Base-by-base conservation (phyloP, 805 yeast genomes). In the Saccharomyces cerevisiae region DNA sequence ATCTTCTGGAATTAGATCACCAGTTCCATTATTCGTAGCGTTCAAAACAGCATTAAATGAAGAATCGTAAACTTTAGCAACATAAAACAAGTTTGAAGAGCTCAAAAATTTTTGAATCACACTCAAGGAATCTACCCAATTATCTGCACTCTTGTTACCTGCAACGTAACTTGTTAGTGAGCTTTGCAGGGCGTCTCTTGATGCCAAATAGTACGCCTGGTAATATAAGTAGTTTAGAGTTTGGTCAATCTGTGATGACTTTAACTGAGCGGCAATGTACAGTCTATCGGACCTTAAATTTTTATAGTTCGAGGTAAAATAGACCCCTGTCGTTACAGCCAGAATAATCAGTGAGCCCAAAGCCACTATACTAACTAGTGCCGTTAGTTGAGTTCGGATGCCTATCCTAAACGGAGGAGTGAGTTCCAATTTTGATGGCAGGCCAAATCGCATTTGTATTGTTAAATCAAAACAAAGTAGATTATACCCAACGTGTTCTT, bases 201-300 rank as follows among this genome's bases (percentile, higher is more conserved):
- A 74, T 1, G 88, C 72, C 9, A 89, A 71, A 74, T 86, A 83
- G 54, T 78, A 77, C 2, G 84, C 78, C 68, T 89, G 95, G 64
- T 84, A 87, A 66, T 82, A 84, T 28, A 81, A 73, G 56, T 76
- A 78, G 55, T 79, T 79, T 55, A 87, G 72, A 46, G 81, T 79
- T 69, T 89, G 96, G 53, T 77, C 78, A 22, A 89, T 74, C 68
- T 90, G 96, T 0, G 91, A 79, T 0, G 92, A 82, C 68, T 89
- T 89, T 53, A 90, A 73, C 67, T 87, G 87, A 1, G 96, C 87
- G 22, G 89, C 87, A 47, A 88, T 88, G 61, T 80, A 80, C 27
- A 90, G 72, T 54, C 90, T 78, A 57, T 87, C 90, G 1, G 84
- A 81, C 61, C 95, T 76, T 47, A 87, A 69, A 49, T 77, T 70